These are phyloP conservation scores for Phytopythium oedochilum DNA, from an alignment of 352 stramenopile species.

Conservation along the genomic window DNA sequence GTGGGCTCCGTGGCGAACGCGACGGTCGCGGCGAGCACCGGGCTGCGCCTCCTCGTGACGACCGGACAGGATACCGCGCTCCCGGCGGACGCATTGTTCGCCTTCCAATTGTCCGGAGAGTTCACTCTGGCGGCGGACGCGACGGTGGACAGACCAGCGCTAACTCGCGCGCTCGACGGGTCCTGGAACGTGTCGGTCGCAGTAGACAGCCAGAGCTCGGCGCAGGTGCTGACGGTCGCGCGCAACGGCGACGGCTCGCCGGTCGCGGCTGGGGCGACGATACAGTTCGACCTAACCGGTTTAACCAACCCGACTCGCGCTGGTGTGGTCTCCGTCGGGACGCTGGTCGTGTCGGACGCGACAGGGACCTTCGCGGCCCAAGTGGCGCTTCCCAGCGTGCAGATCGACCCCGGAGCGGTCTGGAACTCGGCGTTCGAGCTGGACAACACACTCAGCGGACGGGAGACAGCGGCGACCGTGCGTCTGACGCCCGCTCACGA, in stretches of 20 bases:
- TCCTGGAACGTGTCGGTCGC: slow-evolving; percentile 17
- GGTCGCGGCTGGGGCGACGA: slow-evolving; percentile 3
- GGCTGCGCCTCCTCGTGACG: slow-evolving; percentile 18
- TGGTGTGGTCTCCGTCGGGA: slow-evolving; percentile 19
- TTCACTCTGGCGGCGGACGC: slow-evolving; percentile 20
- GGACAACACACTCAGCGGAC: slow-evolving; percentile 33
- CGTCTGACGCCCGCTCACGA: slow-evolving; percentile 22
- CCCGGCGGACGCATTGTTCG: slow-evolving; percentile 20
- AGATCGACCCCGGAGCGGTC: slow-evolving; percentile 26
- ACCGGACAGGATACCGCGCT: slow-evolving; percentile 17
- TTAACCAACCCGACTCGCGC: slow-evolving; percentile 21
- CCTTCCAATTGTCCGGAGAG: slow-evolving; percentile 18
- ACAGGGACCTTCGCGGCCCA: slow-evolving; percentile 2
- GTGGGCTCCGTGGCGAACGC: slow-evolving; percentile 20
- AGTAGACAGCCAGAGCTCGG: background rate
- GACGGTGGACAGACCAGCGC: slow-evolving; percentile 8
- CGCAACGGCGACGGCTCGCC: slow-evolving; percentile 16
- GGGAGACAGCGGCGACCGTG: slow-evolving; percentile 22
- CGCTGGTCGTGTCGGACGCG: slow-evolving; percentile 17
- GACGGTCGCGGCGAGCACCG: slow-evolving; percentile 14
- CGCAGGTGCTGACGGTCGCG: slow-evolving; percentile 3
- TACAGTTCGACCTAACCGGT: slow-evolving; percentile 18
- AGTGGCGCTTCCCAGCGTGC: slow-evolving; percentile 15
- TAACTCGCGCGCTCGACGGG: slow-evolving; percentile 17
- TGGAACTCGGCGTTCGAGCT: slow-evolving; percentile 18